Conservation (phyloP, 495 filamentous ascomycete genomes). For the Aspergillus sclerotioniger region DNA sequence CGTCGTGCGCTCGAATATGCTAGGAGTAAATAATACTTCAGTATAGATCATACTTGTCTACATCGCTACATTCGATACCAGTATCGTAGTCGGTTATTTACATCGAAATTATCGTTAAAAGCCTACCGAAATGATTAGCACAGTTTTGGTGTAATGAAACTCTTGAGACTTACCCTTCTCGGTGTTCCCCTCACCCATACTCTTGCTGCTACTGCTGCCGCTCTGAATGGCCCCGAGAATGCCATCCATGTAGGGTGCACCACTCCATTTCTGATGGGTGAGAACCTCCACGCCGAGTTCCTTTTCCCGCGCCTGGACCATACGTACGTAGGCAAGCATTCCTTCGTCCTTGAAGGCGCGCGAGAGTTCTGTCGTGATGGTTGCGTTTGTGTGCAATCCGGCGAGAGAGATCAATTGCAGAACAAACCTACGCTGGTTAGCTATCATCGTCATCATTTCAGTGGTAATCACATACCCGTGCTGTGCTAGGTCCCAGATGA, state of each 20-base stretch:
- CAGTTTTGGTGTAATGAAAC: neutral
- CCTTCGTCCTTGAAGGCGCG: constrained; percentile 81
- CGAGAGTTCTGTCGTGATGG: constrained; percentile 81
- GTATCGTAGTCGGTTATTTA: constrained; percentile 5
- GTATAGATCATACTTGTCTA: neutral
- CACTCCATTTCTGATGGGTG: constrained; percentile 98
- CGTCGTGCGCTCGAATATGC: too few species aligned
- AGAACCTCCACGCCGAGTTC: constrained; percentile 90
- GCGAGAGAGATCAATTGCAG: constrained; percentile 91
- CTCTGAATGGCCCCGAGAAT: constrained; percentile 91
- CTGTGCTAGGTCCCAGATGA: constrained; percentile 93
- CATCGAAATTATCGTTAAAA: constrained; percentile 12
- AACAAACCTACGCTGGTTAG: constrained; percentile 59
- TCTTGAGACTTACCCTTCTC: constrained; percentile 49
- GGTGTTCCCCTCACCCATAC: constrained; percentile 82
- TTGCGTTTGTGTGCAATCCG: constrained; percentile 84
- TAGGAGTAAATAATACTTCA: too few species aligned
- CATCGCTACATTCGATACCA: neutral
- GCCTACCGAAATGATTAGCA: constrained; percentile 13
- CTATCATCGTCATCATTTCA: neutral
- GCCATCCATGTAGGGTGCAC: constrained; percentile 87
- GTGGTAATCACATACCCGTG: constrained; percentile 58
- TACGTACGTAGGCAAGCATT: constrained; percentile 92
- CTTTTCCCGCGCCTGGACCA: constrained; percentile 86
- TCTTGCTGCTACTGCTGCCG: constrained; percentile 77